Conservation (phyloP, 1,284 basidiomycete species). For the Crucibulum parvulum region DNA sequence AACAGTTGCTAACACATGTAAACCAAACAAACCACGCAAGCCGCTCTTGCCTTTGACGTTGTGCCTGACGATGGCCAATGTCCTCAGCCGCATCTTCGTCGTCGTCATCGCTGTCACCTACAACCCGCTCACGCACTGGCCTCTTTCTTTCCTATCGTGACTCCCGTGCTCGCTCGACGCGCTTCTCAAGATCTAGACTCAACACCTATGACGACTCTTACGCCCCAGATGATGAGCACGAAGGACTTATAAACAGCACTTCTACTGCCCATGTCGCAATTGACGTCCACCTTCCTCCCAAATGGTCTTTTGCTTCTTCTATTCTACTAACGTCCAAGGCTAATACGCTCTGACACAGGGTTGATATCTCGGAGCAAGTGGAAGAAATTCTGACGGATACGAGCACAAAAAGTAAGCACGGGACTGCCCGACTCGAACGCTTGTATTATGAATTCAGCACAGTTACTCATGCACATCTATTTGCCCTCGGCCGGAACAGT, state of each 20-base stretch:
- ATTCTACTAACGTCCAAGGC: conserved; percentile 11
- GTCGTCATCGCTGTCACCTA: conserved; percentile 31
- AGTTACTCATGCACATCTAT: conserved; percentile 7
- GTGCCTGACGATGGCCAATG: conserved; percentile 13
- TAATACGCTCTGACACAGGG: conserved; percentile 60
- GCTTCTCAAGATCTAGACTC: conserved; percentile 44
- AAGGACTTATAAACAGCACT: conserved; percentile 65
- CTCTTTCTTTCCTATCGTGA: conserved; percentile 96
- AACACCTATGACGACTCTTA: conserved; percentile 48
- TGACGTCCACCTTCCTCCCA: conserved; percentile 73
- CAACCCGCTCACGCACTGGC: conserved; percentile 89
- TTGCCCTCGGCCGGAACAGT: conserved; percentile 52
- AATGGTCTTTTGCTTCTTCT: conserved; percentile 55
- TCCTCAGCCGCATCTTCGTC: conserved; percentile 6
- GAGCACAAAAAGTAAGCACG: conserved; percentile 75
- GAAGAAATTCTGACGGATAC: conserved; percentile 77
- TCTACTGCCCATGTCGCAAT: conserved; percentile 54
- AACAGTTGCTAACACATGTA: too few species aligned
- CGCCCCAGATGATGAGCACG: conserved; percentile 66
- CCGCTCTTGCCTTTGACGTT: neutral
- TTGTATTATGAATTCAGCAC: conserved; percentile 4
- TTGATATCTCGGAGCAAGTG: conserved; percentile 90
- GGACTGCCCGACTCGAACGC: conserved; percentile 34
- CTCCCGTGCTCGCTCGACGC: conserved; percentile 66
- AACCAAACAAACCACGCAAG: conserved; percentile 6